Evolutionary conservation across 108 stramenopile genomes (phyloP).

Genomic region (Cyclostephanos invisitatus): DNA sequence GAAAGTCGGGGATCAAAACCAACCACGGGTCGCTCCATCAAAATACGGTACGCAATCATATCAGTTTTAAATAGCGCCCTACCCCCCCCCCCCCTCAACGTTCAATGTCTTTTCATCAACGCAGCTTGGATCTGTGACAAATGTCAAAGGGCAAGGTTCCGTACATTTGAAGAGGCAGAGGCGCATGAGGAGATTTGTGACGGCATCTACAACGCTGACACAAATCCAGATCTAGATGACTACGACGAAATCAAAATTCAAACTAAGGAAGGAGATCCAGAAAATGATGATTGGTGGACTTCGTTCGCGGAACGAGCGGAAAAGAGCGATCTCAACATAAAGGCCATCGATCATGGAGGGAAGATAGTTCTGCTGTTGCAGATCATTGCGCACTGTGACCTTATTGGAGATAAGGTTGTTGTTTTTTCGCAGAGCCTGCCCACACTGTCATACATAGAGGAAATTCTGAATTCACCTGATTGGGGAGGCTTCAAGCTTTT

Average conservation of each 20-base stretch:
- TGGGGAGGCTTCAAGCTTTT: conserved; percentile 52
- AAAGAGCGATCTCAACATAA: conserved; percentile 47
- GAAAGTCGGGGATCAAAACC: conserved; percentile 3
- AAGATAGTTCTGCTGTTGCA: conserved; percentile 72
- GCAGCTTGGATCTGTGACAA: conserved; percentile 50
- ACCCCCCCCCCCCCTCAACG: background rate
- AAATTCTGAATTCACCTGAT: conserved; percentile 45
- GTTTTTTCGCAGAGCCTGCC: conserved; percentile 69
- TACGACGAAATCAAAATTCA: background rate
- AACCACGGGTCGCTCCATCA: conserved; percentile 28
- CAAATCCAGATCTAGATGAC: background rate
- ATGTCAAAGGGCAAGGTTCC: conserved; percentile 35
- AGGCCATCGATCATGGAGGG: conserved; percentile 49
- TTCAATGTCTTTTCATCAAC: background rate
- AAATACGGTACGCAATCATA: conserved; percentile 12
- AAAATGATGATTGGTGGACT: conserved; percentile 56
- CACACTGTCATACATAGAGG: conserved; percentile 68
- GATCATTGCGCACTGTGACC: conserved; percentile 56
- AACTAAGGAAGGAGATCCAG: conserved; percentile 2
- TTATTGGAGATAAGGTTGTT: conserved; percentile 71
- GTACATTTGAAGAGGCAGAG: conserved; percentile 41
- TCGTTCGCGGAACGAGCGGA: conserved; percentile 38
- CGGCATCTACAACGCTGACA: conserved; percentile 30
- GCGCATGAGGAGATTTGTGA: conserved; percentile 39
- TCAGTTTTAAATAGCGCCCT: background rate